These are phyloP conservation scores for Ophiobolus disseminans DNA, from an alignment of 2,329 filamentous ascomycete species.

Conservation along the genomic window DNA sequence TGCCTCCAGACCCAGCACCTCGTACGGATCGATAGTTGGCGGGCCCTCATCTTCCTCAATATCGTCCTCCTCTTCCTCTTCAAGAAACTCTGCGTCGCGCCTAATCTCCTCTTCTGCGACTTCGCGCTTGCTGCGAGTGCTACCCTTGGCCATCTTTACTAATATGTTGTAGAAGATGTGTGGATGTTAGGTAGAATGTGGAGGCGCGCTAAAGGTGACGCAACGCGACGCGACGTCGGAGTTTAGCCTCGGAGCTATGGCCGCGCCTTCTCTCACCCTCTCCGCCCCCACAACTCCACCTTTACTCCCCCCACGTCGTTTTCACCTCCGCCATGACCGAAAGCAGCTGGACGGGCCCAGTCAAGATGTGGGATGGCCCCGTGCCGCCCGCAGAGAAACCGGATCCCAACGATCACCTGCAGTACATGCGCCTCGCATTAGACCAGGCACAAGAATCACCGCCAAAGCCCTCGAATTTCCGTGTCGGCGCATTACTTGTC, in stretches of 20 bases:
- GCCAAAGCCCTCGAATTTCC: constrained; percentile 88
- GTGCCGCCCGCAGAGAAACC: constrained; percentile 20
- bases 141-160: constrained; percentile 10
- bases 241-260: constrained; percentile 28
- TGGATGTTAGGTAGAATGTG: constrained; percentile 11
- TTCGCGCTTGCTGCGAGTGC: constrained; percentile 13
- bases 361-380: constrained; percentile 28
- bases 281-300: constrained; percentile 1
- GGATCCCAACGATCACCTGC: constrained; percentile 38
- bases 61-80: constrained; percentile 57
- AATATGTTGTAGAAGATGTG: constrained; percentile 8
- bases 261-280: constrained; percentile 20
- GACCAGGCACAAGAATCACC: constrained; percentile 79
- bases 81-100: constrained; percentile 11
- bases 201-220: constrained; percentile 19
- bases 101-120: constrained; percentile 11
- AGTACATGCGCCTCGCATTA: constrained; percentile 75
- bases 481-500: constrained; percentile 90
- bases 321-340: constrained; percentile 27
- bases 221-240: constrained; percentile 37
- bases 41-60: constrained; percentile 57
- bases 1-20: constrained; percentile 74
- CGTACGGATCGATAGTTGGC: constrained; percentile 78
- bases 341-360: constrained; percentile 25
- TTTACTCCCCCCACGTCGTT: constrained; percentile 6